Evolutionary conservation across 176 grass and related monocot genomes (phyloP), one percentile per base, ranked within the genome.

Genomic region (Cenchrus americanus): DNA sequence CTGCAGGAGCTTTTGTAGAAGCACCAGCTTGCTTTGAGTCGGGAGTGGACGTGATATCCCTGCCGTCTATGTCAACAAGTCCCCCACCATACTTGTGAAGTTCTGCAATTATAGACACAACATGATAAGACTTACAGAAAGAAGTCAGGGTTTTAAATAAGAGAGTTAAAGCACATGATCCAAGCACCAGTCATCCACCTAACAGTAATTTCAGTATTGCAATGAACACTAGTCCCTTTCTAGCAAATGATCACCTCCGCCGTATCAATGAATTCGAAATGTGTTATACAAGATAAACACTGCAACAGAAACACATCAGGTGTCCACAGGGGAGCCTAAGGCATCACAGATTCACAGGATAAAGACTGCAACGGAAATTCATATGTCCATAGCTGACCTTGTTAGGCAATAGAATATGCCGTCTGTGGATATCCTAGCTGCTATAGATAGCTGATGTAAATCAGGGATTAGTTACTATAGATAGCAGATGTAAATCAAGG

Each of bases 51-150:
- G 78, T 22, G 10, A 62, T 72, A 14, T 99, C 95, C 78, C 92
- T 90, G 30, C 65, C 58, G 15, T 99, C 93, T 18, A 83, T 75
- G 52, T 94, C 93, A 1, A 85, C 73, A 76, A 93, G 89, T 8
- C 93, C 96, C 51, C 96, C 96, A 44, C 97, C 91, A 73, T 99
- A 96, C 72, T 94, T 96, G 80, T 96, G 97, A 10, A 99, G 84
- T 92, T 99, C 96, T 96, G 89, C 14, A 80, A 62, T 54, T 41
- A 84, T 22, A 34, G 26, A 22, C 11, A 23, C 27, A 21, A 65
- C 41, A 44, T 73, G 74, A 82, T 13, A 87, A 53, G 11, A 68
- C 79, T 89, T 41, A 48, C 27, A 54, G 14, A 6, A 81, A 19
- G 18, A 82, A 78, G 15, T 51, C 57, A 9, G 48, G 40, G 10